Evolutionary conservation across 2,329 filamentous ascomycete species (phyloP).

Genomic region (Hysterium pulicare): DNA sequence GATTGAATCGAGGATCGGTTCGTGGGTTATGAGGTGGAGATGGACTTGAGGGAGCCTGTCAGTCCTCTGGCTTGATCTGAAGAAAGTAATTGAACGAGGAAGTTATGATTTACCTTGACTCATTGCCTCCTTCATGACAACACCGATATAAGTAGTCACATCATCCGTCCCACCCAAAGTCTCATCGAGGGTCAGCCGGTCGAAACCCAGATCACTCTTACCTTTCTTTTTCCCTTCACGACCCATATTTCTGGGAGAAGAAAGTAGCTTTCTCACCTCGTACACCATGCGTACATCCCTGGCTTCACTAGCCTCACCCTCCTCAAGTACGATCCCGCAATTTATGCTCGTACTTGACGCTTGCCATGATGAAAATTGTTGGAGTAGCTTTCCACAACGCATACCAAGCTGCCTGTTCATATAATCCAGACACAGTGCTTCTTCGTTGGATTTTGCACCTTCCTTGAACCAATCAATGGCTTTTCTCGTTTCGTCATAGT

Average conservation of each 20-base stretch:
- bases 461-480: constrained; percentile 36
- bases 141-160: constrained; percentile 9
- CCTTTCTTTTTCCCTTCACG: too few species aligned
- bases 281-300: constrained; percentile 58
- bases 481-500: constrained; percentile 33
- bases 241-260: too few species aligned
- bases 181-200: too few species aligned
- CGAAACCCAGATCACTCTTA: too few species aligned
- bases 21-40: constrained; percentile 33
- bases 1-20: constrained; percentile 40
- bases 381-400: constrained; percentile 30
- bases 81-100: background rate
- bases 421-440: constrained; percentile 40
- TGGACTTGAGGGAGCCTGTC: constrained; percentile 10
- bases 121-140: constrained; percentile 1
- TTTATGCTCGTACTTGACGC: constrained; percentile 60
- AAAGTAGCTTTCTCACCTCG: constrained; percentile 36
- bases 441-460: constrained; percentile 42
- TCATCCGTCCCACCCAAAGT: background rate
- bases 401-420: constrained; percentile 29
- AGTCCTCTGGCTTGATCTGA: background rate
- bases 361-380: constrained; percentile 44
- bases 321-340: constrained; percentile 56
- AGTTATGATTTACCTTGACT: constrained; percentile 9
- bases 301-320: constrained; percentile 28